Percentiles rank a stretch among this genome's conserved stretches.
Conservation (phyloP, 192 early-diverging fungal genomes). For the Backusella psychrophila region DNA sequence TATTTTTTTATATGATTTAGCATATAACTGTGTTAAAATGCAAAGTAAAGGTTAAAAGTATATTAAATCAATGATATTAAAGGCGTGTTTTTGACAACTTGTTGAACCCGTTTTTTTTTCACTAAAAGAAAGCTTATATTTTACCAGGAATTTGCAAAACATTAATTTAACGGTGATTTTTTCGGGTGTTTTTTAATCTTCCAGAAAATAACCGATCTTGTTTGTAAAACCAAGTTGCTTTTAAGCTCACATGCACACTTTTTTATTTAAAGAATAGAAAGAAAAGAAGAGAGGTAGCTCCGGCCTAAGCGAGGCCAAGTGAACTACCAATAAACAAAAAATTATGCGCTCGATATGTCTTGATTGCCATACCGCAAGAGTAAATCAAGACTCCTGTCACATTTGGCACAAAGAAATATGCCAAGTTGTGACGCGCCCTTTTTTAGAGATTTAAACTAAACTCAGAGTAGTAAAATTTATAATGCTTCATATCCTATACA, state of each 20-base stretch:
- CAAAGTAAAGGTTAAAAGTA: neutral
- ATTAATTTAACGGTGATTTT: neutral
- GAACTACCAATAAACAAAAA: conserved; percentile 30
- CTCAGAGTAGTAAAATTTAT: neutral
- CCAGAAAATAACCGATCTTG: neutral
- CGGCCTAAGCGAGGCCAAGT: conserved; percentile 36
- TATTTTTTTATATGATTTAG: too few relatives aligned
- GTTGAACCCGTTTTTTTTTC: neutral
- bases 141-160: neutral
- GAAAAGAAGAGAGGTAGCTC: conserved; percentile 12
- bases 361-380: conserved; percentile 40
- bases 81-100: neutral
- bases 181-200: neutral
- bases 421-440: conserved; percentile 33
- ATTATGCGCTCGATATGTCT: conserved; percentile 46
- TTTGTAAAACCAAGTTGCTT: neutral
- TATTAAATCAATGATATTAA: neutral
- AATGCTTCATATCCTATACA: neutral
- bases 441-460: conserved; percentile 16
- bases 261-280: neutral
- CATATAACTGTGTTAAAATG: neutral
- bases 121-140: neutral
- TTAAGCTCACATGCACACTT: neutral
- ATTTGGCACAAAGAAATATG: neutral
- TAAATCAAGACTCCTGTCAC: conserved; percentile 27